A percentile compares a stretch with the other conserved stretches of the same genome.
Conservation (phyloP, 805 yeast genomes). For the Schwanniomyces polymorphus region DNA sequence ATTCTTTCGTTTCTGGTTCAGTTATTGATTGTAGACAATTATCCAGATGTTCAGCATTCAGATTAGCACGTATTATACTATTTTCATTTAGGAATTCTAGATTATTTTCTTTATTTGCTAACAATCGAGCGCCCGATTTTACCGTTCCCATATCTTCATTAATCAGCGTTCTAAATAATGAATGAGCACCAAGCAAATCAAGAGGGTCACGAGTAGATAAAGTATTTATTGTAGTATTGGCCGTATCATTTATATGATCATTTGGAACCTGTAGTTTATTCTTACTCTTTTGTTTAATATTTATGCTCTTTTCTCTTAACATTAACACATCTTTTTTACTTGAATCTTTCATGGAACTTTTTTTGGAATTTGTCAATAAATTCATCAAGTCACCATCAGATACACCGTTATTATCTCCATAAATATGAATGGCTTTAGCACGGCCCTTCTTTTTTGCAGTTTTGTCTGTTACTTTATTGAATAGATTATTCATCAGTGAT, state of each 20-base stretch:
- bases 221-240: too few relatives aligned
- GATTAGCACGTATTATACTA: too few relatives aligned
- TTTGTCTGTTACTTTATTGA: neutral
- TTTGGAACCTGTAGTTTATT: neutral
- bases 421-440: slow-evolving; percentile 2
- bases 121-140: too few relatives aligned
- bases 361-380: neutral
- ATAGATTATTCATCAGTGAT: slow-evolving; percentile 1
- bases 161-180: neutral
- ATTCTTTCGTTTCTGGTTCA: neutral
- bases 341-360: neutral
- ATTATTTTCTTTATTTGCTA: neutral
- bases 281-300: neutral
- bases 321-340: neutral
- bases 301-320: neutral
- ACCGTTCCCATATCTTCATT: too few relatives aligned
- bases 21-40: neutral
- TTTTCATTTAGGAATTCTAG: too few relatives aligned
- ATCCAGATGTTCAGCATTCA: neutral
- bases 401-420: neutral
- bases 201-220: neutral
- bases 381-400: neutral
- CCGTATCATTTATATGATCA: neutral
- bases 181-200: neutral
- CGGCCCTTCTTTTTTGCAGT: neutral